A percentile compares a stretch with the other conserved stretches of the same genome.
Evolutionary conservation across 225 moss, liverwort and hornwort genomes (phyloP).

Genomic region (Pseudisothecium myosuroides): DNA sequence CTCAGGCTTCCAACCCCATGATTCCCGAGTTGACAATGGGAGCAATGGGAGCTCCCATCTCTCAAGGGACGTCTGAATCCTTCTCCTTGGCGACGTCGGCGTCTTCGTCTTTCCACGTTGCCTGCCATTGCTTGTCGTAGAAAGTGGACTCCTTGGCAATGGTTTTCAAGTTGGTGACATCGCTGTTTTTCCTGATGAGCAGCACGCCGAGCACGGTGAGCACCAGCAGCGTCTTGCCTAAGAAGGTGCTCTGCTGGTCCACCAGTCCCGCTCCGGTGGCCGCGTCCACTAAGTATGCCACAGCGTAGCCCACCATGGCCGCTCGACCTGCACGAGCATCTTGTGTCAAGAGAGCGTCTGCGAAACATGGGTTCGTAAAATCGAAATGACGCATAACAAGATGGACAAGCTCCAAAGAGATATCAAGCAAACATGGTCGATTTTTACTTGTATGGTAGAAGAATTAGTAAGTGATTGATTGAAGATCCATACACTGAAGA

Average conservation of each 20-base stretch:
- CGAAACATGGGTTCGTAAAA: background rate
- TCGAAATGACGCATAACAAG: background rate
- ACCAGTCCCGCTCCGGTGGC: slow-evolving; percentile 80
- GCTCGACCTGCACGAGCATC: slow-evolving; percentile 50
- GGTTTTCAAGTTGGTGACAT: slow-evolving; percentile 48
- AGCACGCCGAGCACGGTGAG: slow-evolving; percentile 61
- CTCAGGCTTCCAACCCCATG: background rate
- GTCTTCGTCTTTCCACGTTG: slow-evolving; percentile 59
- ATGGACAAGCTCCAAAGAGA: background rate
- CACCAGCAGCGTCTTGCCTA: slow-evolving; percentile 70
- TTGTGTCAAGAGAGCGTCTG: background rate
- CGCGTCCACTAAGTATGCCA: slow-evolving; percentile 74
- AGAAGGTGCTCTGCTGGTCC: slow-evolving; percentile 82
- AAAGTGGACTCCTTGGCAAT: slow-evolving; percentile 86
- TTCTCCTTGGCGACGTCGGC: background rate
- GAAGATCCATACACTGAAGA: background rate
- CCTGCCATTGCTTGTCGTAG: slow-evolving; percentile 98
- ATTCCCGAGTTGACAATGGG: background rate
- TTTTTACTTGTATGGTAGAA: background rate
- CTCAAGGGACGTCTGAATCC: slow-evolving; percentile 3
- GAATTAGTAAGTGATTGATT: background rate
- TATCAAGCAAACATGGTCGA: background rate
- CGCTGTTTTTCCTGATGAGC: slow-evolving; percentile 63
- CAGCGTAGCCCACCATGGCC: slow-evolving; percentile 78
- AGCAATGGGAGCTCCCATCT: background rate